phyloP scores from a whole-genome alignment of 2,329 filamentous ascomycete species.

The Colletotrichum lindemuthianum region DNA sequence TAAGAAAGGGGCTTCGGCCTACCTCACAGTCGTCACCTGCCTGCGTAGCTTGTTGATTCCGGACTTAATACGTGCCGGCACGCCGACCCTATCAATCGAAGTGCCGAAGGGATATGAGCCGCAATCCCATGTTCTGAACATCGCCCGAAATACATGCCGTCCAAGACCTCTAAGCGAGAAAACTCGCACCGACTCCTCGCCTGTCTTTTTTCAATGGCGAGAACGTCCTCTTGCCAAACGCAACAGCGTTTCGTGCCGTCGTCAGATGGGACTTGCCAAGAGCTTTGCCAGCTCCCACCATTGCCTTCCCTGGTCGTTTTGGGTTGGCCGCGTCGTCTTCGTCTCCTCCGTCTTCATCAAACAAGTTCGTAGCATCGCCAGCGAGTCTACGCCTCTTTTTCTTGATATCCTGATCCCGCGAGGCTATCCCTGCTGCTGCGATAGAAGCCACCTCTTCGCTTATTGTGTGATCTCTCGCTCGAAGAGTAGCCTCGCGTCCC shows the following conservation, averaged over 20 bases:
- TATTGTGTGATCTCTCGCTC: slow-evolving; percentile 42
- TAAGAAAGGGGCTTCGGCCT: no score
- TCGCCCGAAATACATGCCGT: background rate
- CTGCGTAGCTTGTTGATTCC: no score
- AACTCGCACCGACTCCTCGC: slow-evolving; percentile 70
- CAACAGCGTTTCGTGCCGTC: slow-evolving; percentile 50
- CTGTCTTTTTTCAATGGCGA: slow-evolving; percentile 79
- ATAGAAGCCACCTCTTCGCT: slow-evolving; percentile 33
- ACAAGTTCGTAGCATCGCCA: slow-evolving; percentile 71
- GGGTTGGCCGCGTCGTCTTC: slow-evolving; percentile 36
- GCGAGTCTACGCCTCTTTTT: slow-evolving; percentile 81
- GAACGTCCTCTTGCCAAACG: slow-evolving; percentile 66
- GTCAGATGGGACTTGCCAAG: slow-evolving; percentile 50
- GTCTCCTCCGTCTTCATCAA: slow-evolving; percentile 70
- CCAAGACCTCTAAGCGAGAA: slow-evolving; percentile 54
- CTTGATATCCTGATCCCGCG: slow-evolving; percentile 54
- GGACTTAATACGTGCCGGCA: no score
- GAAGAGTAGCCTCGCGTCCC: slow-evolving; percentile 41
- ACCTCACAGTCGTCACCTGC: no score
- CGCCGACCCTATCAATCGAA: no score
- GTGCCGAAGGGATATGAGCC: no score
- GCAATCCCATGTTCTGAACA: background rate
- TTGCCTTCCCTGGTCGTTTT: slow-evolving; percentile 47
- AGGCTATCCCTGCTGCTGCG: slow-evolving; percentile 41
- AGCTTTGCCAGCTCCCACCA: slow-evolving; percentile 39